phyloP scores from a whole-genome alignment of 495 filamentous ascomycete genomes.

The Lepraria neglecta region DNA sequence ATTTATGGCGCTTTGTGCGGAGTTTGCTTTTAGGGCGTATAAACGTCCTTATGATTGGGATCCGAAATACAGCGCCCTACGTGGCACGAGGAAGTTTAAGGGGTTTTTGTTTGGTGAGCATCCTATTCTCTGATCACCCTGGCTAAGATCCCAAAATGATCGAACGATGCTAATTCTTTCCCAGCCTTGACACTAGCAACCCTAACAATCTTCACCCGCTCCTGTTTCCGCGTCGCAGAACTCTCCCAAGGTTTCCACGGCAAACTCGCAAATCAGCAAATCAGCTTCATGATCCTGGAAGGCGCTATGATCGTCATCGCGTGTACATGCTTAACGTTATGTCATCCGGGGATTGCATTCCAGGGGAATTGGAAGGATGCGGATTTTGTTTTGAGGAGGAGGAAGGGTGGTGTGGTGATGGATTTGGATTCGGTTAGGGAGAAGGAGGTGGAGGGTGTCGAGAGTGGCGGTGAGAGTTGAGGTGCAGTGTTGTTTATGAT shows the following conservation, averaged over 20 bases:
- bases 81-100: neutral
- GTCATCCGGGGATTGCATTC: constrained; percentile 25
- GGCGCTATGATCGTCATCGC: constrained; percentile 34
- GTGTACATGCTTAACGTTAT: constrained; percentile 26
- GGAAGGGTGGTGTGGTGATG: too few species aligned
- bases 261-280: constrained; percentile 31
- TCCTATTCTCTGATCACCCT: too few species aligned
- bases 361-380: neutral
- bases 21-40: constrained; percentile 46
- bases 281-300: constrained; percentile 34
- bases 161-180: neutral
- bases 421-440: too few species aligned
- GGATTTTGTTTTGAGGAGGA: neutral
- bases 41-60: constrained; percentile 23
- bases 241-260: constrained; percentile 35
- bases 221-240: constrained; percentile 35
- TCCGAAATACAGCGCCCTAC: neutral
- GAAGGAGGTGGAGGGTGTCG: too few species aligned
- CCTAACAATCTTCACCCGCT: constrained; percentile 34
- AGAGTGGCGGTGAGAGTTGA: too few species aligned
- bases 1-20: constrained; percentile 46
- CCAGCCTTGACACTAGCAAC: constrained; percentile 17
- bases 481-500: too few species aligned
- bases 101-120: neutral
- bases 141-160: neutral